Evolutionary conservation across 805 yeast genomes (phyloP).

Genomic region (Cyberlindnera sargentensis): DNA sequence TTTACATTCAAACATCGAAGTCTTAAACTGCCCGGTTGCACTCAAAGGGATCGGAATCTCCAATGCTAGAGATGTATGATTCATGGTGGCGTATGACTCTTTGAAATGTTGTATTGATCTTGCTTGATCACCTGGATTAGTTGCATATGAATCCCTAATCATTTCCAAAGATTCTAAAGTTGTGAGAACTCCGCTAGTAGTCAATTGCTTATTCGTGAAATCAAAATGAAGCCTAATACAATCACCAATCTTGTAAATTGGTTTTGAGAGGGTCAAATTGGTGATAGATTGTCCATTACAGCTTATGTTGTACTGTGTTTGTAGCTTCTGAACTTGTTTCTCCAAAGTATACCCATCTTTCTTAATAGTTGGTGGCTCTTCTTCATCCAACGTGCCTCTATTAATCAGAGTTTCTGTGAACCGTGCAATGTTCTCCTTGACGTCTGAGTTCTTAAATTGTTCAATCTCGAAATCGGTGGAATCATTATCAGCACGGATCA

Average conservation of each 20-base stretch:
- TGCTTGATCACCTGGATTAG: constrained; percentile 9
- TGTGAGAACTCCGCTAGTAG: constrained; percentile 33
- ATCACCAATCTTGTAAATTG: constrained; percentile 39
- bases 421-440: constrained; percentile 11
- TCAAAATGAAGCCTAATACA: constrained; percentile 32
- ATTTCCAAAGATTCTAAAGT: constrained; percentile 31
- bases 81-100: constrained; percentile 26
- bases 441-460: constrained; percentile 10
- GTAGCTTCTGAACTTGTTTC: constrained; percentile 20
- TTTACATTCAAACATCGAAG: constrained; percentile 31
- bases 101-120: constrained; percentile 21
- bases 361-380: constrained; percentile 3
- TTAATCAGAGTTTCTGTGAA: constrained; percentile 9
- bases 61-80: constrained; percentile 21
- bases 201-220: constrained; percentile 18
- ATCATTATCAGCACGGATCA: constrained; percentile 5
- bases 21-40: constrained; percentile 33
- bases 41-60: constrained; percentile 29
- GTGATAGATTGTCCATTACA: constrained; percentile 36
- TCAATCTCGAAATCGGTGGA: constrained; percentile 4
- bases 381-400: constrained; percentile 4
- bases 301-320: constrained; percentile 33
- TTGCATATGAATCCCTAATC: constrained; percentile 25
- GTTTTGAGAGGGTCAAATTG: constrained; percentile 31
- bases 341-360: constrained; percentile 16